Base-by-base conservation (phyloP, 345 rosid genomes). In the Hibiscus trionum region DNA sequence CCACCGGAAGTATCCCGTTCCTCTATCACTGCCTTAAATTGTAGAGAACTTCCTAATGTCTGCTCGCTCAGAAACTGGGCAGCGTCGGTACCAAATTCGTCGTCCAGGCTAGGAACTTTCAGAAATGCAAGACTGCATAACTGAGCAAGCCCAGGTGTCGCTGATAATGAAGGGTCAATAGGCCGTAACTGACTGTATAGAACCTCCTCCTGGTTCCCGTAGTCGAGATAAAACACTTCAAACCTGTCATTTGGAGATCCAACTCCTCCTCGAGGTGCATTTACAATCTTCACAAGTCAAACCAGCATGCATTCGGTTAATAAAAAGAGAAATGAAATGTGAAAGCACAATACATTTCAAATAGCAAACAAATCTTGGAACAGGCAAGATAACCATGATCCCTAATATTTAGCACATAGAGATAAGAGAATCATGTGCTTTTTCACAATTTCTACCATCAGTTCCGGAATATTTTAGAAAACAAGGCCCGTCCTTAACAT, bases 161-260 rank as follows among this genome's bases (percentile, higher is more conserved):
- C 77, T 9, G 97, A 81, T 46, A 96, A 84, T 29, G 98, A 86
- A 50, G 91, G 79, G 16, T 93, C 99, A 49, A 88, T 69, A 33
- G 96, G 98, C 15, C 98, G 85, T 60, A 96, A 73, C 35, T 81
- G 85, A 69, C 87, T 83, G 83, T 88, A 92, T 7, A 84, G 78
- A 81, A 95, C 94, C 72, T 74, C 84, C 81, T 95, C 99, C 79
- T 95, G 96, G 81, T 95, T 95, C 35, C 99, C 98, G 50, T 90
- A 95, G 79, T 95, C 98, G 19, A 95, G 80, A 77, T 95, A 95
- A 83, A 95, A 95, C 73, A 95, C 99, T 82, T 92, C 97, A 71
- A 95, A 95, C 74, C 81, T 89, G 52, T 92, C 97, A 8, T 86
- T 83, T 35, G 79, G 75, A 21, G 98, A 92, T 74, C 78, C 83